These are phyloP conservation scores for Ophioceras dolichostomum DNA, from an alignment of 2,329 filamentous ascomycete genomes.

Conservation along the genomic window DNA sequence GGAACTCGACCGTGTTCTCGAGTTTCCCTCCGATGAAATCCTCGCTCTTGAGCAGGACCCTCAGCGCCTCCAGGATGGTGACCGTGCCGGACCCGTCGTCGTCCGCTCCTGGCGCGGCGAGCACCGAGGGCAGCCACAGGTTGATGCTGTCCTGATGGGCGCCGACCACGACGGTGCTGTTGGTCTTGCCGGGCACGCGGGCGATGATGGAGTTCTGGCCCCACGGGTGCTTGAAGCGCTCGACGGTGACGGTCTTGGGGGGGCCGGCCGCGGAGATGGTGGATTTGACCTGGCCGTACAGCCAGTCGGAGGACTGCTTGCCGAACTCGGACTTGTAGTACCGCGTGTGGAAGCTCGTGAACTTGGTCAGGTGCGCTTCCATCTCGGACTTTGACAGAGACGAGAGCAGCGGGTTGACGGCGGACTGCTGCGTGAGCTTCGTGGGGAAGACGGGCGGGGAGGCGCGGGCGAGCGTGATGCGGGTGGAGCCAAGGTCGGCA, in stretches of 20 bases:
- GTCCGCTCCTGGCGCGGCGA: conserved; percentile 85
- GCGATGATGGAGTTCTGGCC: conserved; percentile 85
- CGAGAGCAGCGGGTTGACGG: conserved; percentile 53
- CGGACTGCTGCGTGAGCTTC: conserved; percentile 41
- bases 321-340: conserved; percentile 72
- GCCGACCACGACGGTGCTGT: conserved; percentile 78
- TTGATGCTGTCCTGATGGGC: conserved; percentile 96
- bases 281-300: conserved; percentile 60
- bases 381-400: conserved; percentile 66
- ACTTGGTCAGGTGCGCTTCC: conserved; percentile 62
- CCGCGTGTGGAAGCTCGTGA: conserved; percentile 69
- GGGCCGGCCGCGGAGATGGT: conserved; percentile 63
- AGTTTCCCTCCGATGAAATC: conserved; percentile 59
- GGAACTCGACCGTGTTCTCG: conserved; percentile 85
- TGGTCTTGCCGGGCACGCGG: conserved; percentile 73
- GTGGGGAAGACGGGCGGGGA: conserved; percentile 20
- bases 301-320: conserved; percentile 76
- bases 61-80: conserved; percentile 85
- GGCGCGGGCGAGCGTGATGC: conserved; percentile 15
- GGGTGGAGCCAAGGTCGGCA: conserved; percentile 44
- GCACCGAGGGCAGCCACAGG: conserved; percentile 70
- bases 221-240: conserved; percentile 74
- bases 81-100: conserved; percentile 90
- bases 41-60: conserved; percentile 63
- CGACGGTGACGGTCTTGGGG: conserved; percentile 52